Evolutionary conservation across 2,329 filamentous ascomycete species (phyloP), one percentile per base, ranked within the genome.

Genomic region (Talaromyces sp.): DNA sequence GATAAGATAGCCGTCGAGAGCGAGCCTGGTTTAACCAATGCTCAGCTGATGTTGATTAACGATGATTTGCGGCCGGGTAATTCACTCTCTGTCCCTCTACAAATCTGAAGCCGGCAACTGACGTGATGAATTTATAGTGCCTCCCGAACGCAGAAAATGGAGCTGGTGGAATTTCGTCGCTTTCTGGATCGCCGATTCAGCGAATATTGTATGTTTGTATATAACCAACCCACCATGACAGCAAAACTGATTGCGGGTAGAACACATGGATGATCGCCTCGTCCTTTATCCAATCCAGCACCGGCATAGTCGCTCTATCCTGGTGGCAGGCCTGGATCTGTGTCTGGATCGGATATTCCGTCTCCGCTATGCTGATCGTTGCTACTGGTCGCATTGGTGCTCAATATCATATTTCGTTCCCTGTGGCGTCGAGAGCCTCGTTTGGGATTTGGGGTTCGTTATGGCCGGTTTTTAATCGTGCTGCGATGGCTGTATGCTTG

Each of bases 201-300:
- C 92, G 77, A 93, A 93, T 72, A 90, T 94, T 70, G 79, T 80
- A 65, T 68, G 75, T 69, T 11, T 19, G 9, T 25, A 9, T 2
- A 19, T 25, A 19, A 19, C 3, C 10, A 19, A n/a, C 7, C 25
- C 9, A 19, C 25, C 7, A 19, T 31, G 25, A 19, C 6, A 28
- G 7, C 22, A 13, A n/a, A 46, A 3, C 43, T 46, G 31, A 46
- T 46, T 31, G 25, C n/a, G 8, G 48, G 63, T 57, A 84, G 75
- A 94, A 93, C 73, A 94, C 90, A 1, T 95, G 90, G 91, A 96
- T 95, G 89, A 94, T 95, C 62, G 88, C 89, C 0, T 90, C 88
- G 1, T 86, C 88, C 37, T 91, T 91, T 83, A 89, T 95, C 35
- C 82, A 87, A 1, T 79, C 77, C 50, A 89, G 90, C 11, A 33